Conservation (phyloP, 371 early-diverging fungal species). For the Mortierella sp. region DNA sequence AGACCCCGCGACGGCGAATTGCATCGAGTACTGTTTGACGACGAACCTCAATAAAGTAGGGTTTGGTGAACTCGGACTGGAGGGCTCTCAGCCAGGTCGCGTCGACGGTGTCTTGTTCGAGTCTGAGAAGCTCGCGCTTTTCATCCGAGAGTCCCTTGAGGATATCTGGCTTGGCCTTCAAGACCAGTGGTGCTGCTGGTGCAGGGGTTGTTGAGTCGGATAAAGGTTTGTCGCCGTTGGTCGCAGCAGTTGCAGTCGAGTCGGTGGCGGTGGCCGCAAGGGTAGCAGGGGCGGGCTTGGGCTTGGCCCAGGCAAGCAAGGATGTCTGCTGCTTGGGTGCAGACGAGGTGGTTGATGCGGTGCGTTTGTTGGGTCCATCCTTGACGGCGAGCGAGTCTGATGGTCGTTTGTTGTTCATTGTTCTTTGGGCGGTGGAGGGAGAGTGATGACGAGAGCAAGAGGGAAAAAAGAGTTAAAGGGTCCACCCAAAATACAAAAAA, state of each 20-base stretch:
- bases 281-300: constrained; percentile 9
- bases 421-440: not conserved
- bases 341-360: constrained; percentile 4
- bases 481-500: not conserved
- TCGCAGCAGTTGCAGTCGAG: not conserved
- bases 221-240: not conserved
- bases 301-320: constrained; percentile 46
- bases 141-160: constrained; percentile 57
- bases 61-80: constrained; percentile 76
- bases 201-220: not conserved
- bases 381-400: constrained; percentile 26
- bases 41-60: constrained; percentile 79
- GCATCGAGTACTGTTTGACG: no score
- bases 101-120: constrained; percentile 82
- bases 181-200: not conserved
- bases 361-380: constrained; percentile 20
- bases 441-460: not conserved
- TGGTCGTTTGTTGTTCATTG: constrained; percentile 29
- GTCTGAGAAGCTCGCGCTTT: constrained; percentile 66
- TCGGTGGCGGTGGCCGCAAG: not conserved
- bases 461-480: not conserved
- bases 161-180: constrained; percentile 37
- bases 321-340: constrained; percentile 31
- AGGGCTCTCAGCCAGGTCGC: constrained; percentile 84
- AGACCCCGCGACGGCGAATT: no score